Evolutionary conservation across 2,329 filamentous ascomycete genomes (phyloP).

Genomic region (Talaromyces sp.): DNA sequence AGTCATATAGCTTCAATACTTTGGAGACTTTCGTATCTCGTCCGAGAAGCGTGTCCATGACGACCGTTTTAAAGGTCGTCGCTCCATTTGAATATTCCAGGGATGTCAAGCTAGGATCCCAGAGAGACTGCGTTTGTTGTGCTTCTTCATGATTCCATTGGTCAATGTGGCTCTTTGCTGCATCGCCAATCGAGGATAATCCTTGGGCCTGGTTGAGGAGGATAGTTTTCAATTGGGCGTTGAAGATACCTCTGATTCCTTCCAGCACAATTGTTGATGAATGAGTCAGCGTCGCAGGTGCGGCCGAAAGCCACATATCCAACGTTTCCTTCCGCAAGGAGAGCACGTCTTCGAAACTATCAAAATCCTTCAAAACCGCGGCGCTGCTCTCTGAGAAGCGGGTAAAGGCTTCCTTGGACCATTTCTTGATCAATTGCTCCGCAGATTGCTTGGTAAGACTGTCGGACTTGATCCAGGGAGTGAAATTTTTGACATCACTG

Average conservation of each 20-base stretch:
- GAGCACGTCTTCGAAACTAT: slow-evolving; percentile 63
- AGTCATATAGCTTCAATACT: slow-evolving; percentile 59
- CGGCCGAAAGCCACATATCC: slow-evolving; percentile 66
- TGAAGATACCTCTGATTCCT: slow-evolving; percentile 62
- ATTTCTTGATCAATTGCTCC: slow-evolving; percentile 55
- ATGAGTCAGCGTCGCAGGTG: slow-evolving; percentile 52
- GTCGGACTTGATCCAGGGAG: slow-evolving; percentile 78
- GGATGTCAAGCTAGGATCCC: slow-evolving; percentile 60
- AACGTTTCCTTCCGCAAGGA: slow-evolving; percentile 64
- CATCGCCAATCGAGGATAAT: slow-evolving; percentile 59
- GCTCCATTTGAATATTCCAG: slow-evolving; percentile 62
- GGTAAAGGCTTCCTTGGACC: slow-evolving; percentile 57
- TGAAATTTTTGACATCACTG: slow-evolving; percentile 77
- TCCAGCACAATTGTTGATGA: slow-evolving; percentile 60
- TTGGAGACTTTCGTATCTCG: slow-evolving; percentile 60
- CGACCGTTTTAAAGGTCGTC: slow-evolving; percentile 59
- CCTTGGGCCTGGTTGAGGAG: slow-evolving; percentile 58
- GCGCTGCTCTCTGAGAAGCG: slow-evolving; percentile 55
- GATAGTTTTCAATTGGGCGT: slow-evolving; percentile 59
- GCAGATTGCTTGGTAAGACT: slow-evolving; percentile 60
- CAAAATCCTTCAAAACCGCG: neutral
- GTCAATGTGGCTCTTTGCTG: slow-evolving; percentile 57
- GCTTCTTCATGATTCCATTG: slow-evolving; percentile 54
- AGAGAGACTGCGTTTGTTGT: slow-evolving; percentile 53
- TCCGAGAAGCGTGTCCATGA: slow-evolving; percentile 67